Evolutionary conservation across 2,329 filamentous ascomycete species (phyloP).

Genomic region (Colletotrichum limetticola): DNA sequence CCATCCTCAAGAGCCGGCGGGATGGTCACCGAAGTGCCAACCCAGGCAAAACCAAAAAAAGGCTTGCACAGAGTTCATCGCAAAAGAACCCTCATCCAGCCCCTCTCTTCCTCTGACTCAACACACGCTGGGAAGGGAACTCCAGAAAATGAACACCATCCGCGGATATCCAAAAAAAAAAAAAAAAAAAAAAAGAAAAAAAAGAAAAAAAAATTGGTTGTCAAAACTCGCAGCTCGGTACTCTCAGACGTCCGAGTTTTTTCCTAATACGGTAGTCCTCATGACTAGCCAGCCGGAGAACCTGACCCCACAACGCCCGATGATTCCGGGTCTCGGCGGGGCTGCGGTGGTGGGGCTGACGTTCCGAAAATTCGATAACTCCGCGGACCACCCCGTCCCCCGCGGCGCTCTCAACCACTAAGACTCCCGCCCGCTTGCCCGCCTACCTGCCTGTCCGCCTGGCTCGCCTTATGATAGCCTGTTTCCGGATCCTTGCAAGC

Average conservation of each 20-base stretch:
- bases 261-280: not conserved
- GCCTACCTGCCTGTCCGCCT: not conserved
- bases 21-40: too few relatives aligned
- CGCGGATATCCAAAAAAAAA: not conserved
- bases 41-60: not conserved
- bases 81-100: not conserved
- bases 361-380: constrained; percentile 3
- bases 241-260: not conserved
- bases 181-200: too few relatives aligned
- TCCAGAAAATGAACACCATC: not conserved
- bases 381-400: not conserved
- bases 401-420: too few relatives aligned
- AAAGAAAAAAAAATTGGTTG: not conserved
- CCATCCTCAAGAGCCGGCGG: too few relatives aligned
- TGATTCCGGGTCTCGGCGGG: not conserved
- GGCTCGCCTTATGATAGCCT: not conserved
- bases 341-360: not conserved
- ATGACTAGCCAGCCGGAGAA: not conserved
- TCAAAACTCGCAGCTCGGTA: not conserved
- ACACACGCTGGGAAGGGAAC: not conserved
- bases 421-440: not conserved
- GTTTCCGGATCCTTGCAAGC: not conserved
- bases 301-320: not conserved
- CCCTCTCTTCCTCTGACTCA: not conserved
- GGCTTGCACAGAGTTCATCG: not conserved